Conservation (phyloP, 2,329 filamentous ascomycete species). For the Pestalotiopsis sp. region DNA sequence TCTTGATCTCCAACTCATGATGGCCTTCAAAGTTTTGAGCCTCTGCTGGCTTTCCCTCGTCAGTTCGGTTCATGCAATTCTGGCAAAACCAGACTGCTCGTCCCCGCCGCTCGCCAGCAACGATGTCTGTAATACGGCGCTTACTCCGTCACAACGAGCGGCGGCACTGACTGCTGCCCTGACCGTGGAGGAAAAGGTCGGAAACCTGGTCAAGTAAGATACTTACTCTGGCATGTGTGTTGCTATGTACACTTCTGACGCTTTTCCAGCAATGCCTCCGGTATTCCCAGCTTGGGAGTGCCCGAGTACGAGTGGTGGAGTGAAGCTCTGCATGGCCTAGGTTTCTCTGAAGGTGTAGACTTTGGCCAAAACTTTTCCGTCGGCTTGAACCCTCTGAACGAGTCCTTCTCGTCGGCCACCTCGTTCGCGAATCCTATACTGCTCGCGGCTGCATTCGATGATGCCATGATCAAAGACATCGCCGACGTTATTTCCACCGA, state of each 20-base stretch:
- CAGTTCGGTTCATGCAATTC: neutral
- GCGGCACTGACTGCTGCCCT: neutral
- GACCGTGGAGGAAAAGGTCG: neutral
- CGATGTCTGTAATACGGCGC: neutral
- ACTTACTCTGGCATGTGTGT: neutral
- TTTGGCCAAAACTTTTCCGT: constrained; percentile 17
- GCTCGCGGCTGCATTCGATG: constrained; percentile 33
- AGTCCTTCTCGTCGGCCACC: constrained; percentile 30
- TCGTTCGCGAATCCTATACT: constrained; percentile 33
- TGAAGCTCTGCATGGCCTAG: constrained; percentile 66
- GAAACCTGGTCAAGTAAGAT: neutral
- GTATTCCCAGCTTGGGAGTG: constrained; percentile 58
- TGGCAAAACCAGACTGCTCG: neutral
- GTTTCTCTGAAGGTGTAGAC: constrained; percentile 48
- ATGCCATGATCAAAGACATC: constrained; percentile 30
- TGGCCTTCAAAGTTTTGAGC: neutral
- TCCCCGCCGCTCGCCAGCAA: neutral
- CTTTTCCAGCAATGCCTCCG: constrained; percentile 35
- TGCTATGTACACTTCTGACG: neutral
- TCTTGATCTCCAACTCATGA: neutral
- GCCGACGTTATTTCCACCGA: constrained; percentile 31
- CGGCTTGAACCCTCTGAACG: constrained; percentile 7
- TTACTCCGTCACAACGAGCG: neutral
- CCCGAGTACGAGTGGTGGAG: constrained; percentile 62
- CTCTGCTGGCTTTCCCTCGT: neutral